Conservation (phyloP, 1,284 basidiomycete species). For the Laetiporus sulphureus region DNA sequence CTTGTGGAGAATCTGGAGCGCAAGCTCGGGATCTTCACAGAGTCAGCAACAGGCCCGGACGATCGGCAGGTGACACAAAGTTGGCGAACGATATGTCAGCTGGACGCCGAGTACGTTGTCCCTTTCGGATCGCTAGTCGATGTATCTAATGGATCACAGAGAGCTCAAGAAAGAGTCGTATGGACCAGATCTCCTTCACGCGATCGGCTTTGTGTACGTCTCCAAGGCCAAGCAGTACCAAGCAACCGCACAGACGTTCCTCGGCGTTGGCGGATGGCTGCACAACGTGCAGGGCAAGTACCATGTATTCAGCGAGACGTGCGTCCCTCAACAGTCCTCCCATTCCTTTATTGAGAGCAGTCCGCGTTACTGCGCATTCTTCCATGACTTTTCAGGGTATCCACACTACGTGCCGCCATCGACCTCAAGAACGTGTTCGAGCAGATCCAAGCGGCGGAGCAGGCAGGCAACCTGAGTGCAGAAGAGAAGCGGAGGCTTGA, state of each 20-base stretch:
- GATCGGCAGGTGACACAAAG: conserved; percentile 64
- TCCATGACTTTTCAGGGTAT: conserved; percentile 51
- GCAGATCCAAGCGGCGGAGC: conserved; percentile 89
- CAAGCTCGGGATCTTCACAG: conserved; percentile 90
- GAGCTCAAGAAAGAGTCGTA: conserved; percentile 90
- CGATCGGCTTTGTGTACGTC: conserved; percentile 87
- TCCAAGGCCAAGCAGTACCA: conserved; percentile 79
- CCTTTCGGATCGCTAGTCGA: conserved; percentile 1
- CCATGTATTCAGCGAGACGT: conserved; percentile 92
- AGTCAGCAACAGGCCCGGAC: conserved; percentile 75
- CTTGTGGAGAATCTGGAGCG: conserved; percentile 81
- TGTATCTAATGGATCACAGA: conserved; percentile 28
- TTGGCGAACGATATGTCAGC: conserved; percentile 71
- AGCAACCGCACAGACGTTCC: conserved; percentile 71
- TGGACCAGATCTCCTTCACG: conserved; percentile 86
- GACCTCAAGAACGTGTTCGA: conserved; percentile 96
- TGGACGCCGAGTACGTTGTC: conserved; percentile 73
- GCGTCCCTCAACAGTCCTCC: conserved; percentile 24
- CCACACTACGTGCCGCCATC: conserved; percentile 81
- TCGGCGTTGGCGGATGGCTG: conserved; percentile 87
- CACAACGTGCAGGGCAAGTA: conserved; percentile 94
- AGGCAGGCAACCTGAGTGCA: conserved; percentile 76
- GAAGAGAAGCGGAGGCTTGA: conserved; percentile 90
- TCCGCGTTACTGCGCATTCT: conserved; percentile 6
- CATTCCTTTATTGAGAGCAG: conserved; percentile 3